Base-by-base conservation (phyloP, 805 yeast genomes). In the Yarrowia porcina region DNA sequence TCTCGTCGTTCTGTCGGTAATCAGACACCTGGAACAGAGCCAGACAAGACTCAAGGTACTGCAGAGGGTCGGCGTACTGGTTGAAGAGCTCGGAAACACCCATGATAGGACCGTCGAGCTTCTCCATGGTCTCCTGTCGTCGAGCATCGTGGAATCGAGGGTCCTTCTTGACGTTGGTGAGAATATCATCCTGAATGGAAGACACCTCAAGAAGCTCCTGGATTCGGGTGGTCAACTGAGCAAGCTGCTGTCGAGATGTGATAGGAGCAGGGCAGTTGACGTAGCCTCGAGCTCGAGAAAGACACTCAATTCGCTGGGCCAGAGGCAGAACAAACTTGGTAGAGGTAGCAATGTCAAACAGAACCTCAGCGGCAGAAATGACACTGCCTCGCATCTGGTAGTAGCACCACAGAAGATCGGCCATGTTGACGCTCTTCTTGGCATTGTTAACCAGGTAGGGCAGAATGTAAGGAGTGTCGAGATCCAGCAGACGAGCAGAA, bases 231-330 rank as follows among this genome's bases (percentile, higher is more conserved):
- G 90, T 80, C 64, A 93, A 77, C 68, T 84, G 85, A 28, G 86
- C 83, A 82, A 90, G 86, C 65, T 85, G 84, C 69, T 89, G 96
- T 67, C 93, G 82, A 70, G 86, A 80, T 64, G 80, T 82, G 30
- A 93, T 89, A 25, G 93, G 88, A 66, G 91, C 84, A 47, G 82
- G 85, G 73, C 96, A 88, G 71, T 90, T 89, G 73, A 96, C 88
- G 77, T 90, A 91, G 2, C 97, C 97, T 73, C 88, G 88, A 0
- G 97, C 97, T 67, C 97, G 82, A 1, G 97, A 89, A 62, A 94
- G 78, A 71, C 82, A 90, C 74, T 92, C 97, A 45, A 93, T 87
- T 72, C 99, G 82, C 69, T 87, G 86, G 38, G 82, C 80, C 64
- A 93, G 79, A 36, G 81, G 76, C 56, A 93, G 78, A 11, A 82